Evolutionary conservation across 2,329 filamentous ascomycete species (phyloP).

Genomic region (Scopulariopsis brevicaulis): DNA sequence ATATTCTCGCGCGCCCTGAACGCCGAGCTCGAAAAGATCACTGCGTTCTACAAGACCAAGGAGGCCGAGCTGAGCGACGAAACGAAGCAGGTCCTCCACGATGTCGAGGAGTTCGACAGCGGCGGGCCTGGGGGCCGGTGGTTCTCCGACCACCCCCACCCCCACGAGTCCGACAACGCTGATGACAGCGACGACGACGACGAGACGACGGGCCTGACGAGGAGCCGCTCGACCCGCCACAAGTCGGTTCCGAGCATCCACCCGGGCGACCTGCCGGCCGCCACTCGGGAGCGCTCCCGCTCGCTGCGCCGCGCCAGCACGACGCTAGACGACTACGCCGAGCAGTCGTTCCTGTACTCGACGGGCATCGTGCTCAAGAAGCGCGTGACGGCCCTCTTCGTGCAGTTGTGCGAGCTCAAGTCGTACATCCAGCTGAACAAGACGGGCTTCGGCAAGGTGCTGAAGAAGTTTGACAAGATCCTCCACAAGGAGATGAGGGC

Average conservation of each 20-base stretch:
- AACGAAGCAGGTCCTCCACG: conserved; percentile 62
- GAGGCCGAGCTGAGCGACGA: conserved; percentile 80
- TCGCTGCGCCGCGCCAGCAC: conserved; percentile 46
- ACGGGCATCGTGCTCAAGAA: conserved; percentile 85
- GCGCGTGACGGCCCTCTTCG: conserved; percentile 75
- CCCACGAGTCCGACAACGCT: conserved; percentile 39
- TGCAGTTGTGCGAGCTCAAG: conserved; percentile 87
- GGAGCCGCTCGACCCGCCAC: conserved; percentile 25
- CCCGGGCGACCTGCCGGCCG: conserved; percentile 43
- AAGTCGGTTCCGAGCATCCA: conserved; percentile 15
- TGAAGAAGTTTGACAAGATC: conserved; percentile 99
- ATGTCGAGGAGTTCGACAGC: conserved; percentile 57
- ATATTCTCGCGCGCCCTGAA: conserved; percentile 76
- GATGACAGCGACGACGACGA: conserved; percentile 52
- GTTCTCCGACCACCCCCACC: conserved; percentile 20
- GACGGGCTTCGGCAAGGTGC: conserved; percentile 89
- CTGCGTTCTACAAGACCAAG: conserved; percentile 80
- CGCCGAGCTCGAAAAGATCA: conserved; percentile 87
- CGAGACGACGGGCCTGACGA: conserved; percentile 43
- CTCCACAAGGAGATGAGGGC: conserved; percentile 70
- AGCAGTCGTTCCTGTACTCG: conserved; percentile 56
- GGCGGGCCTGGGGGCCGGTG: conserved; percentile 16
- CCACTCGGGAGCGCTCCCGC: conserved; percentile 33
- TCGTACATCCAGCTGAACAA: conserved; percentile 94
- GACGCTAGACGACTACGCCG: conserved; percentile 66